Percentiles rank a stretch among this genome's conserved stretches.
These are phyloP conservation scores for Galium porrigens DNA, from an alignment of 305 asterid species.

Conservation along the genomic window DNA sequence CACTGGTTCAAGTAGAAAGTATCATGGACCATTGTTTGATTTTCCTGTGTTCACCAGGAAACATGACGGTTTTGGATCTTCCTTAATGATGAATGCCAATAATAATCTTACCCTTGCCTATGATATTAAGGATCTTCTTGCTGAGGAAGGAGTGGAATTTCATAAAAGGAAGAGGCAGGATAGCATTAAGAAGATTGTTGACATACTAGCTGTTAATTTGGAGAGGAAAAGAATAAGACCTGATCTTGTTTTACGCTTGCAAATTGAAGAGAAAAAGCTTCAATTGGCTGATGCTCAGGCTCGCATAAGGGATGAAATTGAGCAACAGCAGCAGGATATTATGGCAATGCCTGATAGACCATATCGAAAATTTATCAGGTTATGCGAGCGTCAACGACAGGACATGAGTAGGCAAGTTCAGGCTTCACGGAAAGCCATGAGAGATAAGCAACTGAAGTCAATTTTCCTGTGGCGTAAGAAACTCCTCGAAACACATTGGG, in stretches of 20 bases:
- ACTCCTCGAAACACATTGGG: slow-evolving; percentile 98
- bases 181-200: slow-evolving; percentile 21
- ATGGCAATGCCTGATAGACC: slow-evolving; percentile 99
- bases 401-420: slow-evolving; percentile 85
- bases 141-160: slow-evolving; percentile 24
- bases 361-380: slow-evolving; percentile 77
- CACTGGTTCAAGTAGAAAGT: slow-evolving; percentile 57
- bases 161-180: slow-evolving; percentile 21
- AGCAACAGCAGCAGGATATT: slow-evolving; percentile 85
- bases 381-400: slow-evolving; percentile 94
- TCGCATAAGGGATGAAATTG: slow-evolving; percentile 82
- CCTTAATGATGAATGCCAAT: slow-evolving; percentile 56
- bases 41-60: slow-evolving; percentile 90
- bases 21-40: slow-evolving; percentile 96
- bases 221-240: slow-evolving; percentile 94
- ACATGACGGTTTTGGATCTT: slow-evolving; percentile 65
- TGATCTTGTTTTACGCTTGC: slow-evolving; percentile 73
- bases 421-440: slow-evolving; percentile 62
- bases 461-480: slow-evolving; percentile 97
- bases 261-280: slow-evolving; percentile 87
- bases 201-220: slow-evolving; percentile 52
- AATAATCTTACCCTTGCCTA: slow-evolving; percentile 63
- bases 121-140: slow-evolving; percentile 28
- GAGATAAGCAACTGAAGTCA: slow-evolving; percentile 88
- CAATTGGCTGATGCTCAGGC: slow-evolving; percentile 83